These are phyloP conservation scores for Phytophthora cajani DNA, from an alignment of 352 stramenopile genomes.

Conservation along the genomic window DNA sequence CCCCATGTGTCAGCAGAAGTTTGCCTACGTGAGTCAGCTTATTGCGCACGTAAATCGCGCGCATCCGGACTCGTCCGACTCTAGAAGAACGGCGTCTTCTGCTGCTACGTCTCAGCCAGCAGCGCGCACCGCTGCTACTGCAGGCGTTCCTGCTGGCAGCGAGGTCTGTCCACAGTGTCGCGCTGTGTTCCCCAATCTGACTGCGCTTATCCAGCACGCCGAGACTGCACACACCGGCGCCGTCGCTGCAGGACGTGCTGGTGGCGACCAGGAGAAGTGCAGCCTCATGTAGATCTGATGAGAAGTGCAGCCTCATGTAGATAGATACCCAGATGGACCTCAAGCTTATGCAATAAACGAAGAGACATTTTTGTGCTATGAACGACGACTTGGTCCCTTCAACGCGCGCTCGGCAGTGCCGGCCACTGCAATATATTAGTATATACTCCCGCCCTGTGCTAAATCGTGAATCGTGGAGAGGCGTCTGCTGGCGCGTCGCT, in stretches of 20 bases:
- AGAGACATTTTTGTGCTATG: background rate
- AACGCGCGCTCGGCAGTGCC: constrained; percentile 12
- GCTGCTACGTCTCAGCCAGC: constrained; percentile 14
- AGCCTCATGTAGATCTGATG: constrained; percentile 56
- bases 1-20: constrained; percentile 78
- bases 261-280: constrained; percentile 62
- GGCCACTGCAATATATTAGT: constrained; percentile 42
- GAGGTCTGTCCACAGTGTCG: constrained; percentile 80
- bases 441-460: constrained; percentile 23
- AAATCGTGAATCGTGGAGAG: constrained; percentile 13
- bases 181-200: constrained; percentile 58
- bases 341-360: background rate
- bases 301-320: constrained; percentile 68
- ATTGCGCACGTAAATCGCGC: constrained; percentile 78
- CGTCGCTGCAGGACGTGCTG: constrained; percentile 24
- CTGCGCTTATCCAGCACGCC: constrained; percentile 65
- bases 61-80: constrained; percentile 53
- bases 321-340: constrained; percentile 7
- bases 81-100: constrained; percentile 7
- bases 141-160: constrained; percentile 21
- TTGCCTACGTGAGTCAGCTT: constrained; percentile 73
- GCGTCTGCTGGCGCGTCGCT: constrained; percentile 8
- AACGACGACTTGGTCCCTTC: background rate
- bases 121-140: constrained; percentile 9
- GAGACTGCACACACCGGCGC: constrained; percentile 53